Evolutionary conservation across 768 basidiomycete genomes (phyloP), one percentile per base, ranked within the genome.

Genomic region (Suillus weaverae): DNA sequence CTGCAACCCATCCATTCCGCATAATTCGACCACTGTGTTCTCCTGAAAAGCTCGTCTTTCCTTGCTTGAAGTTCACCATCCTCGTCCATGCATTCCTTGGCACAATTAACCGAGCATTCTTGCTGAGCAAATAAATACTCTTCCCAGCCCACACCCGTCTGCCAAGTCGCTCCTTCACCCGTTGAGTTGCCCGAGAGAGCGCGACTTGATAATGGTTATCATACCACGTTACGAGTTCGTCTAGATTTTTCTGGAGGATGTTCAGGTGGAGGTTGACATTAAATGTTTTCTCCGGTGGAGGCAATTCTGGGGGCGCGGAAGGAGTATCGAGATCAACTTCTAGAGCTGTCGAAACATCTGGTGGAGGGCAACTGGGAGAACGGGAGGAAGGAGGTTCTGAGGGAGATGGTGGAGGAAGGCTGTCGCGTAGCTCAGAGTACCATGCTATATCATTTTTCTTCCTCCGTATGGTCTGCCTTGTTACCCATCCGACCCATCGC

Each of bases 101-200:
- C 39, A 89, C 69, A 2, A 67, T 64, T 30, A 76, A 66, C 43
- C 84, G 81, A 20, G 63, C 14, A 13, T 53, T 48, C 39, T 66
- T 62, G n/a, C 69, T 68, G 33, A 71, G 71, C 55, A 92, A 62
- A 69, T 83, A 93, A 4, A 94, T 68, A 62, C 86, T 77, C 73
- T 84, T 86, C 38, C 73, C 80, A 6, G 67, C 72, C 90, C 90
- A 92, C 0, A 93, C 85, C 13, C 92, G 86, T n/a, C 92, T 85
- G 10, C 90, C 90, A n/a, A 92, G 76, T 36, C 85, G 81, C 76
- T 93, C 90, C 76, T 91, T 91, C n/a, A 86, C 63, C 20, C 91
- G 84, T 66, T 88, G 85, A 3, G 79, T 78, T 20, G 79, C 84
- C 11, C 89, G 85, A 6, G 78, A 82, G 8, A 85, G 67, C 3